A percentile compares a stretch with the other conserved stretches of the same genome.
These are phyloP conservation scores for Hypericum androsaemum DNA, from an alignment of 345 rosid genomes.

Conservation along the genomic window DNA sequence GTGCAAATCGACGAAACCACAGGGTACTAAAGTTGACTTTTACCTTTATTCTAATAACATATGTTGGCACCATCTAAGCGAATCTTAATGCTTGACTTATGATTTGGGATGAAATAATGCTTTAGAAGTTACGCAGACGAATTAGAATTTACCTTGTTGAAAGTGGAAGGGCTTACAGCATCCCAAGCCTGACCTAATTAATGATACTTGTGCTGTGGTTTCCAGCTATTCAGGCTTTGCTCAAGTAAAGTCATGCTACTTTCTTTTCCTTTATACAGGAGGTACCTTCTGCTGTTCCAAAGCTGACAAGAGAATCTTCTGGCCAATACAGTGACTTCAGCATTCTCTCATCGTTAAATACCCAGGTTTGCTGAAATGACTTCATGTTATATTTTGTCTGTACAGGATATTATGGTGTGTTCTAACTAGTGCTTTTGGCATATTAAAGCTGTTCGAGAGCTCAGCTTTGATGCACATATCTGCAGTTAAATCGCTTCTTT, in stretches of 20 bases:
- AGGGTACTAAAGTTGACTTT: no score
- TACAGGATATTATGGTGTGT: not conserved
- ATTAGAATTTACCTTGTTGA: no score
- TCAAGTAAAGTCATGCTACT: not conserved
- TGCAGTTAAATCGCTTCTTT: constrained; percentile 93
- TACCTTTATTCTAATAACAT: no score
- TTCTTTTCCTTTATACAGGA: constrained; percentile 44
- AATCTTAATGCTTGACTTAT: no score
- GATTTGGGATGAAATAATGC: no score
- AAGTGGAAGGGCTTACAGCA: no score
- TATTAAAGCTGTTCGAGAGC: constrained; percentile 83
- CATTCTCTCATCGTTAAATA: constrained; percentile 87
- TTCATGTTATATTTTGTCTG: constrained; percentile 5
- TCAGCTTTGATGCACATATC: constrained; percentile 91
- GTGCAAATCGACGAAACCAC: no score
- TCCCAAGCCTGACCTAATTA: no score
- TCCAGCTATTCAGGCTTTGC: not conserved
- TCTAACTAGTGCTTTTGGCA: constrained; percentile 34
- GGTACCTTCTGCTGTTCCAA: constrained; percentile 59
- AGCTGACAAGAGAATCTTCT: constrained; percentile 66
- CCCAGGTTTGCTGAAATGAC: constrained; percentile 52
- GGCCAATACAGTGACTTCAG: constrained; percentile 74
- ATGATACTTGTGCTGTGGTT: not conserved
- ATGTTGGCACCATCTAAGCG: no score
- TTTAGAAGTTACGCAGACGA: no score